Base-by-base conservation (phyloP, 2,329 filamentous ascomycete species). In the Botrytis hyacinthi region DNA sequence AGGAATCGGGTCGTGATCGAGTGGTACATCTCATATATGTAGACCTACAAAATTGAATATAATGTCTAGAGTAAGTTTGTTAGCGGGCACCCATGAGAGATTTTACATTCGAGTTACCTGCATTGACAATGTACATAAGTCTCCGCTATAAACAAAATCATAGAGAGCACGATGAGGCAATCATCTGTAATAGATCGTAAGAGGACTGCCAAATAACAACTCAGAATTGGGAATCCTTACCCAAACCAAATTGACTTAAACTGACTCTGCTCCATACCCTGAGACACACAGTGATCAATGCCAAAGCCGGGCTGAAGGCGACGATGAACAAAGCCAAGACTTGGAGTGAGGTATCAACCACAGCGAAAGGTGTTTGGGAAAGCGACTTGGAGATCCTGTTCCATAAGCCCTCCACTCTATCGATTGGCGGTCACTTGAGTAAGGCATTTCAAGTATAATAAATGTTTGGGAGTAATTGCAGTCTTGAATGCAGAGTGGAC, bases 21-120 rank as follows among this genome's bases (percentile, higher is more conserved):
- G 26, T 63, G 61, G 61, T 12, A 63, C n/a, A 32, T 63, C 61
- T 40, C 61, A 63, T 20, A 63, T 32, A 63, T 63, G 61, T 63
- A 63, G 29, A 9, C 61, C 61, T 32, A 63, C n/a, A 44, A 12
- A 63, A 44, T 63, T 63, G 42, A 20, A 22, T 10, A 63, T 5
- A 44, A 44, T 4, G 20, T 44, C n/a, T 63, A 29, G 18, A 32
- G 20, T 22, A 22, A 2, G 10, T 18, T 5, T 32, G 18, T 63
- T 10, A 63, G 16, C 9, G 26, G 9, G 40, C 9, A 18, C 7
- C 4, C n/a, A 22, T n/a, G 26, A 29, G 42, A 32, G 8, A 32
- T 44, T 12, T 5, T 10, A 9, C n/a, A 22, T 3, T 44, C n/a
- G 16, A 44, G 16, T 32, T 22, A 12, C 61, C 29, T 63, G 46